Percentiles rank a stretch among this genome's conserved stretches.
phyloP scores from a whole-genome alignment of 2,329 filamentous ascomycete species.

The Shiraia bambusicola region DNA sequence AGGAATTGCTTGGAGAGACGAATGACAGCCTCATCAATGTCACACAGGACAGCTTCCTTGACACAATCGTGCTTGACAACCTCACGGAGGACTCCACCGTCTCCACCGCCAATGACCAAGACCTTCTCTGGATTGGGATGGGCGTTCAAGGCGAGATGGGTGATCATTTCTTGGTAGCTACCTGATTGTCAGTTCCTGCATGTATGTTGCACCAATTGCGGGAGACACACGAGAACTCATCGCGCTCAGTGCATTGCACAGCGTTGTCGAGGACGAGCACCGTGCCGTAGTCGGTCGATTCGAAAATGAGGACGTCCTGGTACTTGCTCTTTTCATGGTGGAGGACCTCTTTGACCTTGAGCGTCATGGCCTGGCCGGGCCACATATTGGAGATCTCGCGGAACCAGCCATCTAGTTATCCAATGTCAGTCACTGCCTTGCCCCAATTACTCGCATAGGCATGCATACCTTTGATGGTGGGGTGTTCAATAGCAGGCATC shows the following conservation, averaged over 20 bases:
- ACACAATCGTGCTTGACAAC: slow-evolving; percentile 98
- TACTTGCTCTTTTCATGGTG: slow-evolving; percentile 99
- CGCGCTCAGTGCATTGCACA: slow-evolving; percentile 96
- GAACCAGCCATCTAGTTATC: slow-evolving; percentile 92
- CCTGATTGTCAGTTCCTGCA: slow-evolving; percentile 16
- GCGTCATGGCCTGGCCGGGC: slow-evolving; percentile 98
- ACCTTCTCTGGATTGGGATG: slow-evolving; percentile 99
- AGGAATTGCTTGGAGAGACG: slow-evolving; percentile 98
- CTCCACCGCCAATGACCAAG: slow-evolving; percentile 94
- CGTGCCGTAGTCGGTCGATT: slow-evolving; percentile 94
- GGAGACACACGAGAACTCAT: slow-evolving; percentile 80
- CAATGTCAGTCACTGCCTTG: neutral
- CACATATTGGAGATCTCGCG: slow-evolving; percentile 98
- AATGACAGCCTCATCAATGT: slow-evolving; percentile 99
- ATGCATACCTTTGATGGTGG: slow-evolving; percentile 69
- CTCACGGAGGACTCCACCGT: slow-evolving; percentile 96
- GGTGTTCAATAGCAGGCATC: slow-evolving; percentile 70
- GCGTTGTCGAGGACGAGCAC: slow-evolving; percentile 98
- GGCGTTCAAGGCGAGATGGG: slow-evolving; percentile 95
- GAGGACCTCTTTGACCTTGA: slow-evolving; percentile 84
- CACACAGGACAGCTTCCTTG: slow-evolving; percentile 93
- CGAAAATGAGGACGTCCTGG: slow-evolving; percentile 98
- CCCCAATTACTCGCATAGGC: slow-evolving; percentile 2
- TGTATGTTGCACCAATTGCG: neutral
- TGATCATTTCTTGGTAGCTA: slow-evolving; percentile 99